Evolutionary conservation across 495 filamentous ascomycete genomes (phyloP), one percentile per base, ranked within the genome.

Genomic region (Lophiostoma macrostomum): DNA sequence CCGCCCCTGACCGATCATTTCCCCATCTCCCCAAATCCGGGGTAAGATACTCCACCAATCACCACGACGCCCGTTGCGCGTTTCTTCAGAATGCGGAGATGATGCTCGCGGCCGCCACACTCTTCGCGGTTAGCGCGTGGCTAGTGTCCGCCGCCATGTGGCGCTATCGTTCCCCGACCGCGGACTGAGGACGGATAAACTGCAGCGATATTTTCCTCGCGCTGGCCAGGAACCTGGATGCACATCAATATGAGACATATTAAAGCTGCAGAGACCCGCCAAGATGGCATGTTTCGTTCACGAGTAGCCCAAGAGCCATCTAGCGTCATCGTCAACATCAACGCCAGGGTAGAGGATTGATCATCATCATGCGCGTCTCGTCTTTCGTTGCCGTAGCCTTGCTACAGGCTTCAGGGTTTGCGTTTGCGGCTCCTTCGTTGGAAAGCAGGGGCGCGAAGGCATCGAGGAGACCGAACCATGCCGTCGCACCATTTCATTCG

Each of bases 391-490:
- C 47, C 23, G 25, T 41, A 27, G 47, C 47, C 42, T 22, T 54
- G 39, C 49, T 60, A 2, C 31, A 53, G 31, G 56, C 56, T 49
- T 50, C 56, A 20, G 50, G n/a, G n/a, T n/a, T 36, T 24, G 39
- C 31, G 18, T 31, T 60, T 31, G 56, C 56, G 11, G 34, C 36
- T 2, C 56, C 49, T 0, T 48, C 48, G n/a, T 24, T 31, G 8
- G 13, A 4, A 44, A 18, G 4, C 22, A 39, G 16, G 24, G 11
- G 13, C 2, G 20, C 14, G 3, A 52, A 11, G 31, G 20, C 40
- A 12, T 48, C 40, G 4, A 27, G 25, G 40, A 27, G 56, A 24
- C 56, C 56, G 13, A 41, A 49, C 22, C 50, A 60, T 30, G 34
- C 41, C n/a, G 27, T 50, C 14, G 18, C 28, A 20, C 53, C 50